phyloP scores from a whole-genome alignment of 1,139 yeast species.

The Candida glucosophila region DNA sequence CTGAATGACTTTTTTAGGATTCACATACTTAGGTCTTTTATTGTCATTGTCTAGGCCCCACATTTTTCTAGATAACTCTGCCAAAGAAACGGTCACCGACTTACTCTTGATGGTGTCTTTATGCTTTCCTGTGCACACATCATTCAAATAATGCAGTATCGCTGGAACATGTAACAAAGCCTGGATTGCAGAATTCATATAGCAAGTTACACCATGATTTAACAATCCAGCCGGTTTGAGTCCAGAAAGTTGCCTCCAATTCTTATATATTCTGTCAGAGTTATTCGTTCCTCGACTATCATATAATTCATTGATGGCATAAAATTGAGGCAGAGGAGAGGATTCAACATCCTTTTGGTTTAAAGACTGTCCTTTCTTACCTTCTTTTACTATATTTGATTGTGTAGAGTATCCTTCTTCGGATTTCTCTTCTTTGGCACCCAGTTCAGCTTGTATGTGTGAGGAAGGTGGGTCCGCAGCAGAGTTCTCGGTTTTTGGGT shows the following conservation, averaged over 20 bases:
- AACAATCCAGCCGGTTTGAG: slow-evolving; percentile 63
- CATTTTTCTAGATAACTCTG: slow-evolving; percentile 62
- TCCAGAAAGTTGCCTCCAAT: slow-evolving; percentile 45
- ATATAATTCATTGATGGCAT: slow-evolving; percentile 41
- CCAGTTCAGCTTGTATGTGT: neutral
- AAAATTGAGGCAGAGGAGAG: slow-evolving; percentile 29
- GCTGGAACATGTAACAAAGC: slow-evolving; percentile 88
- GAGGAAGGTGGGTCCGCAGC: no score
- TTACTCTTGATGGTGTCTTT: slow-evolving; percentile 36
- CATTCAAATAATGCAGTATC: slow-evolving; percentile 70
- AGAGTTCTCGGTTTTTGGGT: no score
- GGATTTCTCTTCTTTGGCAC: no score
- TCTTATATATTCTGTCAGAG: slow-evolving; percentile 46
- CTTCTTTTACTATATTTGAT: no score
- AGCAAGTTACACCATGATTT: slow-evolving; percentile 94
- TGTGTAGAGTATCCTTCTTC: no score
- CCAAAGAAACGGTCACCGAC: slow-evolving; percentile 65
- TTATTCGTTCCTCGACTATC: slow-evolving; percentile 54
- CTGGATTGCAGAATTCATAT: slow-evolving; percentile 92
- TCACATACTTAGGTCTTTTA: slow-evolving; percentile 34
- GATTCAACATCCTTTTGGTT: no score
- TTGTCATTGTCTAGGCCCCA: slow-evolving; percentile 38
- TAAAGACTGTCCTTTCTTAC: no score
- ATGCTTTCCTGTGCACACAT: slow-evolving; percentile 47
- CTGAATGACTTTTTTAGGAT: slow-evolving; percentile 67